Conservation (phyloP, 2,329 filamentous ascomycete species). For the Scedosporium minutisporum region DNA sequence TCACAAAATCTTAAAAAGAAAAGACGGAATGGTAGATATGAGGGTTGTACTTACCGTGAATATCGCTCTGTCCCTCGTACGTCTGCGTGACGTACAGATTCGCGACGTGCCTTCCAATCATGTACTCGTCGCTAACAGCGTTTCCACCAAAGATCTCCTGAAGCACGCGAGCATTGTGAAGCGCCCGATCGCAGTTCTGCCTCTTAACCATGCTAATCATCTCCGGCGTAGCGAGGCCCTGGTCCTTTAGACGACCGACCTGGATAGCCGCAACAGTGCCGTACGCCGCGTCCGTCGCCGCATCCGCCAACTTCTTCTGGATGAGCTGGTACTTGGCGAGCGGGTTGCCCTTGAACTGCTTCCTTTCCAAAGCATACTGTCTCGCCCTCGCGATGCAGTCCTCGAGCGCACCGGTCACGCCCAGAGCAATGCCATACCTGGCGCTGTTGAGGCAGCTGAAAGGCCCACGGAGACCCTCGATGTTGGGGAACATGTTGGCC, state of each 20-base stretch:
- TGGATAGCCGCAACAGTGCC: conserved; percentile 85
- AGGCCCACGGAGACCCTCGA: conserved; percentile 79
- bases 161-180: conserved; percentile 67
- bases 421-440: conserved; percentile 86
- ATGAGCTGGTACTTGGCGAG: conserved; percentile 93
- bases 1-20: no score
- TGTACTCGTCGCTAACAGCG: conserved; percentile 95
- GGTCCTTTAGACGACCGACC: conserved; percentile 86
- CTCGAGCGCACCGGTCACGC: conserved; percentile 87
- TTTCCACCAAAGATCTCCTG: conserved; percentile 98
- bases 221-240: conserved; percentile 78
- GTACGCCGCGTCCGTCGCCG: conserved; percentile 80
- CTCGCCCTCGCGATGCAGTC: conserved; percentile 77
- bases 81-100: conserved; percentile 97
- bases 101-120: conserved; percentile 86
- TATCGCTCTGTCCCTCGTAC: conserved; percentile 97
- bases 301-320: conserved; percentile 96
- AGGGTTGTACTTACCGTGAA: conserved; percentile 44
- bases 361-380: conserved; percentile 82
- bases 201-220: conserved; percentile 97
- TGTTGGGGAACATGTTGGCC: conserved; percentile 86
- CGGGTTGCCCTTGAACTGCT: conserved; percentile 88
- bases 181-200: conserved; percentile 89
- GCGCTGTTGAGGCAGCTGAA: conserved; percentile 94
- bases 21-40: not conserved